Evolutionary conservation across 148 eudicot genomes (phyloP).

Genomic region (Fagopyrum homotropicum): DNA sequence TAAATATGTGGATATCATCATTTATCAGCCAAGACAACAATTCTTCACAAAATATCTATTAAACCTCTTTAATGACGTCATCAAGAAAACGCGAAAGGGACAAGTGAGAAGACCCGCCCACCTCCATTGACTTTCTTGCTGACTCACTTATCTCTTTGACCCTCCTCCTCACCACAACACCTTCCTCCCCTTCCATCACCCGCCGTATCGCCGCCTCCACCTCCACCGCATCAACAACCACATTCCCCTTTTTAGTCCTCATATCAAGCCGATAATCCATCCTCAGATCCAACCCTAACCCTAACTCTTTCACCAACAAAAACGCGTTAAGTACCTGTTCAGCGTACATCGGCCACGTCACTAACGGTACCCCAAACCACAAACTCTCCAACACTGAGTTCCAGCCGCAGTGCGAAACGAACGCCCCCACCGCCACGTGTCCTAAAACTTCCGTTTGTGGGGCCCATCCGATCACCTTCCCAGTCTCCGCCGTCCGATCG

Average conservation of each 20-base stretch:
- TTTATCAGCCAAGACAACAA: neutral
- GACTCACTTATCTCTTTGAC: neutral
- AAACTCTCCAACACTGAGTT: slow-evolving; percentile 21
- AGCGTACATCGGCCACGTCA: slow-evolving; percentile 14
- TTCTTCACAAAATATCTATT: neutral
- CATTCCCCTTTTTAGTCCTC: neutral
- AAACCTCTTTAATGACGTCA: neutral
- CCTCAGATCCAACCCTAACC: neutral
- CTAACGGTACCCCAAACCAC: slow-evolving; percentile 27
- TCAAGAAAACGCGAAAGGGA: neutral
- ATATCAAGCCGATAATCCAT: neutral
- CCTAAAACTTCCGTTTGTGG: slow-evolving; percentile 18
- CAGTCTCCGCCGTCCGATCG: slow-evolving; percentile 18
- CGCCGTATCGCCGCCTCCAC: slow-evolving; percentile 6
- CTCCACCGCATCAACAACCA: slow-evolving; percentile 5
- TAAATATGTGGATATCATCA: neutral
- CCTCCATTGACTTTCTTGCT: neutral
- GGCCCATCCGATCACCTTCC: slow-evolving; percentile 23
- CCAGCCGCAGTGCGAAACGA: slow-evolving; percentile 26
- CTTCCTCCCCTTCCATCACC: slow-evolving; percentile 9
- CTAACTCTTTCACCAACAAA: neutral
- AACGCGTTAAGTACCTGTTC: slow-evolving; percentile 11
- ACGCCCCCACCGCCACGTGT: slow-evolving; percentile 22
- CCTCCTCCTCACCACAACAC: neutral
- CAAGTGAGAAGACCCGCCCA: slow-evolving; percentile 3